Conservation (phyloP, 208 protist species). For the Strigomonas galati region DNA sequence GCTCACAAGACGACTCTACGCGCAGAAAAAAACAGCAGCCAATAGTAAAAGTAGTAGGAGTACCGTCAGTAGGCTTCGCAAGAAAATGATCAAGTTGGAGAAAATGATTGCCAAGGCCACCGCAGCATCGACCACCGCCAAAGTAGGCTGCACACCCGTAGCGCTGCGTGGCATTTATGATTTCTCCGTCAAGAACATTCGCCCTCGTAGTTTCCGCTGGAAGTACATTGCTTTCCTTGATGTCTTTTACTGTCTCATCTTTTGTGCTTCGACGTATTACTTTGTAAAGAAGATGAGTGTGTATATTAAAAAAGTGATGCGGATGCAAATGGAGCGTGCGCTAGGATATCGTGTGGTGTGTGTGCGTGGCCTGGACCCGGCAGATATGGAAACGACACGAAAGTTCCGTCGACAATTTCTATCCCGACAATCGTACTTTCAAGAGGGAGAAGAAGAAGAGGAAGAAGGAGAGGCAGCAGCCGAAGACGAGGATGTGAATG, state of each 20-base stretch:
- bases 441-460: background rate
- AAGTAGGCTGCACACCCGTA: slow-evolving; percentile 45
- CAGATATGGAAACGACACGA: slow-evolving; percentile 26
- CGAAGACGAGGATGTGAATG: background rate
- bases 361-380: slow-evolving; percentile 50
- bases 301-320: slow-evolving; percentile 62
- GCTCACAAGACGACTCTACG: no score
- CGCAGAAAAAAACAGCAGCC: no score
- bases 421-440: slow-evolving; percentile 51
- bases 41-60: slow-evolving; percentile 5
- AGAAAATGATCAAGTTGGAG: no score
- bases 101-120: background rate
- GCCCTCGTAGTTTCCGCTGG: slow-evolving; percentile 51
- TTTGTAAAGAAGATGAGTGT: slow-evolving; percentile 40
- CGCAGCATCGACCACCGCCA: background rate
- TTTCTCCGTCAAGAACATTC: slow-evolving; percentile 72
- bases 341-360: slow-evolving; percentile 77
- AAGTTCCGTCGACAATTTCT: slow-evolving; percentile 43
- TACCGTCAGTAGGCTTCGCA: background rate
- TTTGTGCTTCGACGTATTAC: slow-evolving; percentile 39
- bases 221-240: slow-evolving; percentile 61
- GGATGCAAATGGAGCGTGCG: slow-evolving; percentile 51
- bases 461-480: background rate
- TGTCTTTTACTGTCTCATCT: slow-evolving; percentile 50
- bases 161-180: slow-evolving; percentile 75